These are phyloP conservation scores for Talaromyces sp. DNA, from an alignment of 2,329 filamentous ascomycete species.

Conservation along the genomic window DNA sequence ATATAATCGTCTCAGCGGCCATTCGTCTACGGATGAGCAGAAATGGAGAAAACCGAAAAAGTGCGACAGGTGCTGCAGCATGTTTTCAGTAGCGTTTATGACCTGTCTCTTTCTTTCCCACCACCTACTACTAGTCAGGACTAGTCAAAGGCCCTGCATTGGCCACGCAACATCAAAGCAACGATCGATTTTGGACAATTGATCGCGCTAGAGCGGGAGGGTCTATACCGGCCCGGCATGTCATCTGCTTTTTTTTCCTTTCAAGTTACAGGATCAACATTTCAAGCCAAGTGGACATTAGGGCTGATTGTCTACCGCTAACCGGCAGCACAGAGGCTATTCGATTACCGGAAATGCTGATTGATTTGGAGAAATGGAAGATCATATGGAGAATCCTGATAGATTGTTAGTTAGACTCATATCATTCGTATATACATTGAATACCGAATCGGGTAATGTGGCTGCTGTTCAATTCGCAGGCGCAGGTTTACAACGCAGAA, in stretches of 20 bases:
- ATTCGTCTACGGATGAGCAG: background rate
- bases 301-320: background rate
- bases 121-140: background rate
- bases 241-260: background rate
- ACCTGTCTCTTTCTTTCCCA: background rate
- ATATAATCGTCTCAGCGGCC: background rate
- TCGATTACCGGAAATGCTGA: background rate
- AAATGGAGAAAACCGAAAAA: background rate
- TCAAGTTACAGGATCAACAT: background rate
- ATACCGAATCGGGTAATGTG: background rate
- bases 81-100: slow-evolving; percentile 12
- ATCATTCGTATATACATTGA: background rate
- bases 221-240: background rate
- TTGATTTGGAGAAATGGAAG: background rate
- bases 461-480: background rate
- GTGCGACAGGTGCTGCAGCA: background rate
- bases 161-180: slow-evolving; percentile 8
- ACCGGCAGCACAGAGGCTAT: background rate
- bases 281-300: background rate
- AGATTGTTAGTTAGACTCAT: background rate
- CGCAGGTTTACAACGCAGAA: background rate
- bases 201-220: background rate
- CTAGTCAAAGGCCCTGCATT: slow-evolving; percentile 7
- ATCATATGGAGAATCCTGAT: background rate
- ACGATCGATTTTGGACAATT: background rate